Percentiles rank a stretch among this genome's conserved stretches.
phyloP scores from a whole-genome alignment of 192 early-diverging fungal species.

The Paraglomus brasilianum region DNA sequence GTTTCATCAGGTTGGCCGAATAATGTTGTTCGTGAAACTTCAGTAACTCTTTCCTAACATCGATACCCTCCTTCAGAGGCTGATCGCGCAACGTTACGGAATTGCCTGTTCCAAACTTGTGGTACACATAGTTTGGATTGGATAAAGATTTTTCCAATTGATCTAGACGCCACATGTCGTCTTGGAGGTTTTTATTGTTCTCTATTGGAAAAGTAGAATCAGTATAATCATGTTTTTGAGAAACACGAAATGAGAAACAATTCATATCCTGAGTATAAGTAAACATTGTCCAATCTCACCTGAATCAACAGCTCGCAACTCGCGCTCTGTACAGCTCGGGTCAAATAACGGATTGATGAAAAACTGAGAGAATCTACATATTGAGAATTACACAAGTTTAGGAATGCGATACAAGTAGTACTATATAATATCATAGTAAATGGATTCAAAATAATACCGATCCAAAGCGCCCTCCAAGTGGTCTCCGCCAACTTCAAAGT shows the following conservation, averaged over 20 bases:
- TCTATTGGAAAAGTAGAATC: constrained; percentile 46
- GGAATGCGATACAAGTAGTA: neutral
- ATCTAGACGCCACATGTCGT: constrained; percentile 84
- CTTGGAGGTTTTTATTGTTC: constrained; percentile 93
- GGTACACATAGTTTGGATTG: constrained; percentile 76
- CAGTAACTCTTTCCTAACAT: constrained; percentile 80
- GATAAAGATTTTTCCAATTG: constrained; percentile 84
- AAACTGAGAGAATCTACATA: constrained; percentile 78
- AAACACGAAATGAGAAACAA: neutral
- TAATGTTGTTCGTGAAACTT: constrained; percentile 90
- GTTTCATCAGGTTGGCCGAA: constrained; percentile 94
- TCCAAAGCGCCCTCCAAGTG: constrained; percentile 59
- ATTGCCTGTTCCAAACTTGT: constrained; percentile 91
- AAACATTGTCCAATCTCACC: constrained; percentile 37
- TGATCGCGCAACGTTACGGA: constrained; percentile 75
- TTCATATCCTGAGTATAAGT: constrained; percentile 1
- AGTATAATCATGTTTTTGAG: neutral
- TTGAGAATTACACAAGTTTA: neutral
- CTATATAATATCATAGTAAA: neutral
- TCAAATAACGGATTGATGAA: constrained; percentile 91
- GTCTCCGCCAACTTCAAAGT: constrained; percentile 74
- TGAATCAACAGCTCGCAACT: constrained; percentile 93
- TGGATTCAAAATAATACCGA: constrained; percentile 13
- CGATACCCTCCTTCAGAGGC: constrained; percentile 65
- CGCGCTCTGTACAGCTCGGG: constrained; percentile 86